Evolutionary conservation across 2,329 filamentous ascomycete species (phyloP), one percentile per base, ranked within the genome.

Genomic region (Apiospora aurea): DNA sequence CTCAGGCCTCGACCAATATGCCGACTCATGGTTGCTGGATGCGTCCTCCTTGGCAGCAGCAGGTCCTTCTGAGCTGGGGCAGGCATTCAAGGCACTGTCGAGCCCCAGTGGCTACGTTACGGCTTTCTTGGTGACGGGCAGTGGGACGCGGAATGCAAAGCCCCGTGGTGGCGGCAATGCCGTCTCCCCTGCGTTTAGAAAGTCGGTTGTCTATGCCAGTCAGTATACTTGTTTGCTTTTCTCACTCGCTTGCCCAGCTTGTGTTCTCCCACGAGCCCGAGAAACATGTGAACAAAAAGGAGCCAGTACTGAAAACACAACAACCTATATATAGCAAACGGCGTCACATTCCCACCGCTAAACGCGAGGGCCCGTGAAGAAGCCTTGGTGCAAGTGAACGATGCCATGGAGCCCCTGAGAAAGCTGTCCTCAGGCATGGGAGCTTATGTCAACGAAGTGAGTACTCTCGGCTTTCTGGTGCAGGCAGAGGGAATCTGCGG

Each of bases 151-250:
- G 0, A 76, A 87, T 57, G 86, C 84, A 1, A 77, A 79, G 44
- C 84, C 85, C 0, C 77, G 83, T 24, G 86, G 86, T 0, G 85
- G 85, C 0, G 79, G 83, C 57, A 85, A 86, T 43, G 80, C 86
- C 0, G 82, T 87, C 2, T 84, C 85, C 49, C 87, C 87, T 0
- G 85, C 86, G 0, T 91, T 87, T 87, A 81, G 88, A 21, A 83
- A 75, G 16, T 81, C 85, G 0, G 82, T 83, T 24, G 77, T 84
- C 2, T 85, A 86, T 69, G 74, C 80, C 0, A 74, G 86, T 85
- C 77, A 78, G 83, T 81, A 67, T 34, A 38, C 16, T n/a, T 6
- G 18, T 38, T n/a, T 51, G 8, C 29, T 53, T 49, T 21, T 11
- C 24, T 67, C 16, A n/a, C 13, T 11, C 34, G 41, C 4, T 21